These are phyloP conservation scores for Salix suchowensis DNA, from an alignment of 345 rosid genomes.

Conservation along the genomic window DNA sequence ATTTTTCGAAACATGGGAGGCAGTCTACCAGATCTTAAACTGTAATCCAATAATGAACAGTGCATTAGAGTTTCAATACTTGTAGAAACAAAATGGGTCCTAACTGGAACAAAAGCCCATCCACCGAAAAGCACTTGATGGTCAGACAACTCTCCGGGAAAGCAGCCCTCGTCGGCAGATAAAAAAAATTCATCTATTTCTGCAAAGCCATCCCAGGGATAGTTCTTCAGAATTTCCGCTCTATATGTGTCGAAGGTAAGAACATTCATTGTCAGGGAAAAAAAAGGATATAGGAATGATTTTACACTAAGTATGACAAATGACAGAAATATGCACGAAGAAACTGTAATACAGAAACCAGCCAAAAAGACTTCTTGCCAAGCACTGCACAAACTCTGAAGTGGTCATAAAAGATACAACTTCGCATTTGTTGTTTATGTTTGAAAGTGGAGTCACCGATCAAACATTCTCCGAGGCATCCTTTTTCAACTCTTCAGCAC, in stretches of 20 bases:
- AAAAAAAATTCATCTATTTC: background rate
- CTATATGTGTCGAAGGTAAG: constrained; percentile 3
- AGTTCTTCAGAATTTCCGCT: constrained; percentile 4
- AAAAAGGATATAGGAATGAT: background rate
- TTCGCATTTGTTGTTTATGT: constrained; percentile 1
- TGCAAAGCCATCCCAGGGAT: background rate
- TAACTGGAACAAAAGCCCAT: background rate
- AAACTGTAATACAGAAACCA: constrained; percentile 24
- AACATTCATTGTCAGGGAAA: background rate
- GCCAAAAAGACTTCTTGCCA: constrained; percentile 18
- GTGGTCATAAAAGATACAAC: constrained; percentile 7
- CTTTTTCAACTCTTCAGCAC: constrained; percentile 46
- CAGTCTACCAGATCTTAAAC: background rate
- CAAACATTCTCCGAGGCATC: constrained; percentile 66
- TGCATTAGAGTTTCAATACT: background rate
- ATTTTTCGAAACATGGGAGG: background rate
- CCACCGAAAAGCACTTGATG: background rate
- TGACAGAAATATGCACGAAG: constrained; percentile 15
- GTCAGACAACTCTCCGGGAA: background rate
- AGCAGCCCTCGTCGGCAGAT: background rate
- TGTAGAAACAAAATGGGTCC: background rate
- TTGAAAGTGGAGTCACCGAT: constrained; percentile 7
- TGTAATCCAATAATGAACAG: background rate
- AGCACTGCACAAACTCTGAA: constrained; percentile 21
- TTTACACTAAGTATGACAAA: constrained; percentile 18